Base-by-base conservation (phyloP, 2,329 filamentous ascomycete species). In the Arachnomyces sp. region DNA sequence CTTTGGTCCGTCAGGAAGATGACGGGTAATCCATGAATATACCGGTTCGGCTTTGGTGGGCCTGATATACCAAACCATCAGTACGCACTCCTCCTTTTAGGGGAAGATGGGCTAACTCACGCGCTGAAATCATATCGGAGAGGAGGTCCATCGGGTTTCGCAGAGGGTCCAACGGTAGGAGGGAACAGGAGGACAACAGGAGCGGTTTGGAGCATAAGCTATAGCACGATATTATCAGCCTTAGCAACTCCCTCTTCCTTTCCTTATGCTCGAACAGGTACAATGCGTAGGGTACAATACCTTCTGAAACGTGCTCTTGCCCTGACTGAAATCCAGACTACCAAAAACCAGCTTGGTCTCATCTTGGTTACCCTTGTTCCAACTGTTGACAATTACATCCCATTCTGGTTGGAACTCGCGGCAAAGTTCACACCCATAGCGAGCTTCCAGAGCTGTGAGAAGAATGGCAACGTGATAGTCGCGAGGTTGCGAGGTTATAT, bases 131-230 rank as follows among this genome's bases (percentile, higher is more conserved):
- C 90, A 60, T 84, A 92, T 67, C 87, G 80, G 32, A 83, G 51
- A 25, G 89, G 86, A 12, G 84, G 77, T 38, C 71, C 65, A 41
- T 83, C 78, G 34, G 77, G 56, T 50, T 78, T 82, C 38, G 90
- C 88, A 61, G 87, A 77, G 17, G 86, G 83, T 13, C 92, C 92
- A 41, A 74, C 67, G 4, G 89, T 95, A 16, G 92, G 87, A 46
- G 79, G 86, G 71, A 92, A 96, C 50, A 94, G 71, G 33, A 95
- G 69, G 32, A 98, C 74, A 30, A 96, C 83, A 1, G 92, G 92
- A 5, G 92, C 92, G 34, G 90, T 95, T 80, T 95, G 86, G 31
- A 98, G 80, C 65, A 85, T 82, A 52, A 96, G 77, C 90, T 96
- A 52, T 50, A 43, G 29, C 17, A 5, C 9, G 5, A 25, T 25